These are phyloP conservation scores for Trichosanthes truncata DNA, from an alignment of 306 rosid species.

Conservation along the genomic window DNA sequence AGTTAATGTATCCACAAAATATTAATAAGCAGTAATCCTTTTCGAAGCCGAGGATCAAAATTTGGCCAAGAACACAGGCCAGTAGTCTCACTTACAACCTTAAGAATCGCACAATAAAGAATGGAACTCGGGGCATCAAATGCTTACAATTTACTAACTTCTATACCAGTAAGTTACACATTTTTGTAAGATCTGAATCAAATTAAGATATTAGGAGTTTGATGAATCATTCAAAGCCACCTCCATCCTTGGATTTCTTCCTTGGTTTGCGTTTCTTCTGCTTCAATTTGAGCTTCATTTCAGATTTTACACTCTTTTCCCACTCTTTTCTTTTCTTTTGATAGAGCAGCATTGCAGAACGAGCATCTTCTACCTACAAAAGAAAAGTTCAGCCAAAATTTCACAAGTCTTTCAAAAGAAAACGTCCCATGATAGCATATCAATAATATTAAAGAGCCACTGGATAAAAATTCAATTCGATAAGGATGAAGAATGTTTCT, in stretches of 20 bases:
- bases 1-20: not conserved
- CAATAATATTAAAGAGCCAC: no score
- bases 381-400: not conserved
- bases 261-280: conserved; percentile 58
- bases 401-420: not conserved
- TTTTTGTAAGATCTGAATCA: not conserved
- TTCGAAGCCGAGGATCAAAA: not conserved
- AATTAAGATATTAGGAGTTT: not conserved
- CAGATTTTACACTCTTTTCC: conserved; percentile 66
- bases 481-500: no score
- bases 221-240: not conserved
- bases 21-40: not conserved
- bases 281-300: conserved; percentile 42
- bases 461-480: not conserved
- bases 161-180: not conserved
- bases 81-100: not conserved
- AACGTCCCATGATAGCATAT: not conserved
- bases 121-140: not conserved
- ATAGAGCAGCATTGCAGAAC: conserved; percentile 89
- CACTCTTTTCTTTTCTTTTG: conserved; percentile 61
- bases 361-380: conserved; percentile 75
- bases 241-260: conserved; percentile 41
- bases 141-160: not conserved
- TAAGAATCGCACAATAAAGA: not conserved
- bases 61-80: not conserved